Base-by-base conservation (phyloP, 169 alveolate genomes). In the Eimeria praecox region DNA sequence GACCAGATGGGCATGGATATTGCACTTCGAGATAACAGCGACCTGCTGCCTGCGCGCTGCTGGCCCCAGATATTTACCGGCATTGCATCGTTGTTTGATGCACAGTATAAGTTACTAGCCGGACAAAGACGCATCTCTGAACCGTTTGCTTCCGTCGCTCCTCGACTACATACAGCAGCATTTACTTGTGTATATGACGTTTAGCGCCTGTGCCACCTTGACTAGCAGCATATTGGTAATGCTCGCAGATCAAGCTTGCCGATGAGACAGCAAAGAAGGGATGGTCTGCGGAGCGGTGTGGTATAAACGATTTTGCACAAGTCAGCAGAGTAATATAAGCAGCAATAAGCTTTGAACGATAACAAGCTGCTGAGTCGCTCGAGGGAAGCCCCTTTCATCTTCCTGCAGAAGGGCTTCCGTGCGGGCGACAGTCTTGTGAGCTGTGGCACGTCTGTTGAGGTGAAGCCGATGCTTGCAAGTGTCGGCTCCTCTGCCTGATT, bases 81-180 rank as follows among this genome's bases (percentile, higher is more conserved):
- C 75, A 59, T 59, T 59, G 92, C 92, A 59, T 85, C 92, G 54
- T 38, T 59, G 80, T 56, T 85, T 85, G 92, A 40, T 85, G 92
- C 92, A 85, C 92, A 40, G 92, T 85, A 85, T 59, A 46, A 78
- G 78, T 59, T 85, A 85, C 12, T 35, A 20, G 92, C 78, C 92
- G 92, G 92, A 30, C 80, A 27, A 80, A 54, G 92, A 85, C 80
- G 92, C 78, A 85, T 52, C 92, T 42, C 73, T 85, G 77, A 66
- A 27, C 78, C 69, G 75, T 85, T 56, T 71, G 92, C 92, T 54
- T 56, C 80, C 80, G 92, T 54, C 27, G 92, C 69, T 85, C 38
- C 40, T 59, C 92, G 92, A 54, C 56, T 35, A 85, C 92, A 82
- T 52, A 38, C 78, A 85, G 56, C 78, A 85, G 80, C 75, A 85